A percentile compares a stretch with the other conserved stretches of the same genome.
Conservation (phyloP, 2,329 filamentous ascomycete species). For the Phialocephala subalpina region DNA sequence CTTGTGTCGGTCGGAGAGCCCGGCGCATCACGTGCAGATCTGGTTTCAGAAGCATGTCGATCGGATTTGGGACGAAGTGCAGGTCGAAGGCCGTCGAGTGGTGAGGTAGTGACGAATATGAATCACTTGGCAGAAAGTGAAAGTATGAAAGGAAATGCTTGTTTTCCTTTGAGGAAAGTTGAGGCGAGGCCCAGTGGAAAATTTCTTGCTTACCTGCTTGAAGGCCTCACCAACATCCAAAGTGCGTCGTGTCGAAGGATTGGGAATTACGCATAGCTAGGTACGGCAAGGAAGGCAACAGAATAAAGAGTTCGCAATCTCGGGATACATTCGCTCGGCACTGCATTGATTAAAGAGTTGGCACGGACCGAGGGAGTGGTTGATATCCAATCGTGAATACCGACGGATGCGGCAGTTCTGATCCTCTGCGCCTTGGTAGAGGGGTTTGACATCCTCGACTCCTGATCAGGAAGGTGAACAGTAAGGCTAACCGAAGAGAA, state of each 20-base stretch:
- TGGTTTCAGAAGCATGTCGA: not conserved
- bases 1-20: not conserved
- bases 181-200: no score
- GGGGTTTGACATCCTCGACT: not conserved
- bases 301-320: not conserved
- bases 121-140: not conserved
- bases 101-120: no score
- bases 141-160: not conserved
- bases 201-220: not conserved
- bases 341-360: not conserved
- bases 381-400: not conserved
- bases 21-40: not conserved
- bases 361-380: not conserved
- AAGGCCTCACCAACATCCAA: not conserved
- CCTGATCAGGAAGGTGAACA: not conserved
- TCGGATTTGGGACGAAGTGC: slow-evolving; percentile 2
- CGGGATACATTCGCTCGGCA: not conserved
- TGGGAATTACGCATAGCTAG: not conserved
- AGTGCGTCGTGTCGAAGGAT: not conserved
- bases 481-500: not conserved
- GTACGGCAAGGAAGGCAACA: not conserved
- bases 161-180: not conserved
- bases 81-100: not conserved
- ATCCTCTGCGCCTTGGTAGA: not conserved
- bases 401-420: not conserved